Percentiles rank a stretch among this genome's conserved stretches.
Evolutionary conservation across 257 asterid species (phyloP).

Genomic region (Solanum gracilifrons): DNA sequence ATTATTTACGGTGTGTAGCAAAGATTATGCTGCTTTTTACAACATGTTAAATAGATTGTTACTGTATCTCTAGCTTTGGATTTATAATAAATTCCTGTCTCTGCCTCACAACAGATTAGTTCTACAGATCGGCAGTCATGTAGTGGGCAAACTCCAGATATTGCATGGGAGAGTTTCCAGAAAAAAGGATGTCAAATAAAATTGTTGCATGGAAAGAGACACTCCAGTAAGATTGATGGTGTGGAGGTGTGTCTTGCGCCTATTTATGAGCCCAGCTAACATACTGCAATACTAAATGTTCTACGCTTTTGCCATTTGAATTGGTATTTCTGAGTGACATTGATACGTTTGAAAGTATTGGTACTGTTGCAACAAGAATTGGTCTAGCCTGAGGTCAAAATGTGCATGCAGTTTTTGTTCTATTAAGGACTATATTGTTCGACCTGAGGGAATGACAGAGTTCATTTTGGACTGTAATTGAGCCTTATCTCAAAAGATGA

Average conservation of each 20-base stretch:
- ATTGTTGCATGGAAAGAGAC: constrained; percentile 70
- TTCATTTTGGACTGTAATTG: not conserved
- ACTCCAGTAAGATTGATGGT: constrained; percentile 78
- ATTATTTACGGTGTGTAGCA: constrained; percentile 52
- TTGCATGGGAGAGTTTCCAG: constrained; percentile 82
- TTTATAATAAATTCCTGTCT: not conserved
- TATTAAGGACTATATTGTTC: not conserved
- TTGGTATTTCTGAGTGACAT: not conserved
- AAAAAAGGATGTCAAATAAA: constrained; percentile 55
- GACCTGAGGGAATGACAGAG: not conserved
- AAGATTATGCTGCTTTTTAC: not conserved
- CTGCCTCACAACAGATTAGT: constrained; percentile 40
- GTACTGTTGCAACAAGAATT: not conserved
- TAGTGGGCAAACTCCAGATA: constrained; percentile 87
- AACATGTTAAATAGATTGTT: not conserved
- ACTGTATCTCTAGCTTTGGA: not conserved
- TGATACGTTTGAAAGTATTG: not conserved
- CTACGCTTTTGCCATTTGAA: not conserved
- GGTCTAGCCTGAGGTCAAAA: not conserved
- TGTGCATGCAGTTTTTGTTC: not conserved
- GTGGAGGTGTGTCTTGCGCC: constrained; percentile 46
- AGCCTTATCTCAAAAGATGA: not conserved
- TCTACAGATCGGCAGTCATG: constrained; percentile 66
- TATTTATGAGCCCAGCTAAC: not conserved
- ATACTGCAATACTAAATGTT: not conserved